Percentiles rank a stretch among this genome's conserved stretches.
phyloP scores from a whole-genome alignment of 2,329 filamentous ascomycete species.

The Dactylellina drechsleri region DNA sequence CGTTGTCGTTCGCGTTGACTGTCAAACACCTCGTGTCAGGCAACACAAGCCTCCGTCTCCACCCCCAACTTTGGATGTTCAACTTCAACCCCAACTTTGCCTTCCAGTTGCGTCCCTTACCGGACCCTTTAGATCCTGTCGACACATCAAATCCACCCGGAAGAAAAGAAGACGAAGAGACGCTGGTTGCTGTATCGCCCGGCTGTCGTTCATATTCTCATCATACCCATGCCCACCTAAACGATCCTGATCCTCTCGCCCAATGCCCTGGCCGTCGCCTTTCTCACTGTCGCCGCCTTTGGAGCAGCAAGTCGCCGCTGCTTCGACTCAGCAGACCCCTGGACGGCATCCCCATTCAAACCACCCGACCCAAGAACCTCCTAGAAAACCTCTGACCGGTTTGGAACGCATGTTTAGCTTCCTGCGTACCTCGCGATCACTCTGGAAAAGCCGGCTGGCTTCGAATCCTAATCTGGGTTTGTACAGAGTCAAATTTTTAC shows the following conservation, averaged over 20 bases:
- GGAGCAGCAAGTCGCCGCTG: slow-evolving; percentile 13
- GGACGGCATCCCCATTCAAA: slow-evolving; percentile 14
- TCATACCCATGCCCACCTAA: slow-evolving; percentile 22
- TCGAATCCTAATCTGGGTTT: slow-evolving; percentile 36
- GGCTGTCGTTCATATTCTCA: background rate
- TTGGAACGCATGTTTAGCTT: slow-evolving; percentile 53
- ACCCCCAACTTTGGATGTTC: slow-evolving; percentile 1
- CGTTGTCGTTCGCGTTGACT: slow-evolving; percentile 26
- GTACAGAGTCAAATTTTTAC: slow-evolving; percentile 42
- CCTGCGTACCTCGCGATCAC: slow-evolving; percentile 48
- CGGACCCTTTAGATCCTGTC: background rate
- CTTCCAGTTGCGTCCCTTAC: slow-evolving; percentile 7
- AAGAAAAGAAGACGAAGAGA: background rate
- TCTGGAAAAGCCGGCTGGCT: slow-evolving; percentile 49
- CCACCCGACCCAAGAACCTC: slow-evolving; percentile 1
- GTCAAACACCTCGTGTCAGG: slow-evolving; percentile 35
- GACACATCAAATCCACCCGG: background rate
- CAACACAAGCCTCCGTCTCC: too few species aligned
- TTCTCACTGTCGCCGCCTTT: slow-evolving; percentile 9
- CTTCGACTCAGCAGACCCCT: slow-evolving; percentile 27
- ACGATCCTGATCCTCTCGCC: slow-evolving; percentile 7
- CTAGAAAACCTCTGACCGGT: slow-evolving; percentile 4
- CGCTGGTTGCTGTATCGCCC: background rate
- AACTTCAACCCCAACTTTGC: slow-evolving; percentile 19
- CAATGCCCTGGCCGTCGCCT: slow-evolving; percentile 36